Evolutionary conservation across 306 rosid genomes (phyloP).

Genomic region (Prosopis cineraria): DNA sequence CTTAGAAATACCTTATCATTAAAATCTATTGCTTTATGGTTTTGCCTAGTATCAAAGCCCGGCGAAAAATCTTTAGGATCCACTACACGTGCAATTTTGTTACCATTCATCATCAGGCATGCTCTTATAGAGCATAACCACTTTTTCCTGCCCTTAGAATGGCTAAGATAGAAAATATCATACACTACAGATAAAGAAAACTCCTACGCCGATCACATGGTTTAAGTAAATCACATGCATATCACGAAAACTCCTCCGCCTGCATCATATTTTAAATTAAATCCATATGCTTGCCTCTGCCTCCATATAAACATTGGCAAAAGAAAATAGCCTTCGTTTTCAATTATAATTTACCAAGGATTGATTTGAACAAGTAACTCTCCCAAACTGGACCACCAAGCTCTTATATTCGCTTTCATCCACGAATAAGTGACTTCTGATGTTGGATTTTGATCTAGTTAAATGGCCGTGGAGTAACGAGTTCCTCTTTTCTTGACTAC

Average conservation of each 20-base stretch:
- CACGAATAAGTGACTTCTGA: slow-evolving; percentile 22
- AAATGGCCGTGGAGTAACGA: slow-evolving; percentile 11
- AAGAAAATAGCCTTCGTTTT: slow-evolving; percentile 27
- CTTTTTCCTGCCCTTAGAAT: background rate
- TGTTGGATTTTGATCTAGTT: slow-evolving; percentile 32
- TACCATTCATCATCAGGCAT: background rate
- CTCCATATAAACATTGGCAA: slow-evolving; percentile 24
- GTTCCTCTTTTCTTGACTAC: slow-evolving; percentile 30
- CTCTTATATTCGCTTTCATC: slow-evolving; percentile 33
- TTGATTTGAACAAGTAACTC: slow-evolving; percentile 12
- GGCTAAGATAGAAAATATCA: slow-evolving; percentile 23
- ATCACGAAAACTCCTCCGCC: slow-evolving; percentile 18
- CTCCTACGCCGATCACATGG: slow-evolving; percentile 18
- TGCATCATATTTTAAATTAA: slow-evolving; percentile 22
- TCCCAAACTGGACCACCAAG: slow-evolving; percentile 28
- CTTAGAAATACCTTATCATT: too few relatives aligned
- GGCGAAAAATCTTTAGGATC: background rate
- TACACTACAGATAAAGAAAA: slow-evolving; percentile 18
- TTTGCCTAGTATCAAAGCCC: background rate
- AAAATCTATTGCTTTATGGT: background rate
- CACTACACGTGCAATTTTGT: background rate
- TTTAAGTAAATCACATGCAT: slow-evolving; percentile 25
- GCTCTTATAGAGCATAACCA: background rate
- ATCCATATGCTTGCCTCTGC: slow-evolving; percentile 35
- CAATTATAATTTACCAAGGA: slow-evolving; percentile 29